Evolutionary conservation across 345 rosid species (phyloP), one percentile per base, ranked within the genome.

Genomic region (Conringia planisiliqua): DNA sequence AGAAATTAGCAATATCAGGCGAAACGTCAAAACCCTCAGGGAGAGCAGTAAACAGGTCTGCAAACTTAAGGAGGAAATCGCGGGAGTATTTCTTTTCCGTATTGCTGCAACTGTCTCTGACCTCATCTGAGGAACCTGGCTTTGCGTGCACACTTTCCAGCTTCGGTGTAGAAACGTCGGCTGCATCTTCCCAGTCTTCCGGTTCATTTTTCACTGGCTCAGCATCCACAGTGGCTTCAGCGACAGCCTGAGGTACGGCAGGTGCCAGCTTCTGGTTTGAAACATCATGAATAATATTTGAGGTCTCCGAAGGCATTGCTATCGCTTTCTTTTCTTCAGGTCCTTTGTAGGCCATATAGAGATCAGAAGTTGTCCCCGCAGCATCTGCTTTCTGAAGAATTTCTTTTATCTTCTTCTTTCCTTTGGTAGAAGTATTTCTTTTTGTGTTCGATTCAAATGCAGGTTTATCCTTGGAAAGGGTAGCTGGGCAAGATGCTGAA

Each of bases 171-270:
- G 96, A 90, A 29, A 88, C 78, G 66, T 92, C 99, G 11, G 91
- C 97, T 67, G 89, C 98, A 88, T 92, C 96, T 80, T 96, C 98
- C 98, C 99, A 96, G 82, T 96, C 93, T 81, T 92, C 98, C 10
- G 82, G 91, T 77, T 96, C 99, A 48, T 82, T 71, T 78, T 89
- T 92, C 72, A 70, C 73, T 58, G 73, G 78, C 56, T 71, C 79
- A 62, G 62, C 68, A 48, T 73, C 81, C 57, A 81, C 83, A 13
- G 79, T 76, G 17, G 64, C 71, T 18, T 33, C 68, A 51, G 79
- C 68, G 40, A 70, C 83, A 54, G 60, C 80, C 66, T 44, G 76
- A 52, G 39, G 54, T 27, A 71, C 85, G 55, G 64, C 72, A 40
- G 78, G 60, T 62, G 56, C 68, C 73, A 69, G 82, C 78, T 84